phyloP scores from a whole-genome alignment of 2,329 filamentous ascomycete species.

The Cercospora sojina region DNA sequence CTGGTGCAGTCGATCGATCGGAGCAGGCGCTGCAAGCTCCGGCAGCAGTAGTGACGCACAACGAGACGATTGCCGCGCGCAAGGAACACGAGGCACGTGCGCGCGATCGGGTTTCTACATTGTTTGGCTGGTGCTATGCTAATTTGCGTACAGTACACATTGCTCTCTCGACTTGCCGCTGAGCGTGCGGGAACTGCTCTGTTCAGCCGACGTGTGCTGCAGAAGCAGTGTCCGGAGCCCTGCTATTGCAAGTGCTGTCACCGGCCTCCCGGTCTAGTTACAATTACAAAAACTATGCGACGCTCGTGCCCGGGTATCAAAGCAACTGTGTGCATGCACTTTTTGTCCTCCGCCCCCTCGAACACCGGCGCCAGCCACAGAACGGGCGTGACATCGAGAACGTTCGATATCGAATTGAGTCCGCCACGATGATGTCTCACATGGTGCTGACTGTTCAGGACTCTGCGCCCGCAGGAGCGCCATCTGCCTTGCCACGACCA shows the following conservation, averaged over 20 bases:
- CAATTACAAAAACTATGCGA: conserved; percentile 21
- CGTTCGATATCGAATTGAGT: not conserved
- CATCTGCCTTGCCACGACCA: conserved; percentile 33
- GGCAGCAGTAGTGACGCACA: conserved; percentile 2
- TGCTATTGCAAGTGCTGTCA: not conserved
- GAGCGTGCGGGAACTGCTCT: not conserved
- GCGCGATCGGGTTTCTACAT: conserved; percentile 5
- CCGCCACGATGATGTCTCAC: not conserved
- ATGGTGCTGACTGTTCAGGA: conserved; percentile 26
- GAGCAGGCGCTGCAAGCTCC: conserved; percentile 4
- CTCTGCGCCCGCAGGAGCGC: conserved; percentile 32
- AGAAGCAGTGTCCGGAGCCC: not conserved
- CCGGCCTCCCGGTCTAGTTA: conserved; percentile 13
- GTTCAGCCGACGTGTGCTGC: not conserved
- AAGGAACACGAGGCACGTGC: not conserved
- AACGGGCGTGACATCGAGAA: not conserved
- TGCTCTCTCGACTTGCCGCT: not conserved
- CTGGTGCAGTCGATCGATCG: not conserved
- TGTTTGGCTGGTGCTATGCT: conserved; percentile 6
- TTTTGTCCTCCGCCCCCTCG: not conserved
- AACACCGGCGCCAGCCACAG: not conserved
- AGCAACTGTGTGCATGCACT: conserved; percentile 17
- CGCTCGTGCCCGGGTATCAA: conserved; percentile 26
- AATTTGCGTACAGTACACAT: not conserved
- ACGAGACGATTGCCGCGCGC: not conserved